Base-by-base conservation (phyloP, 495 filamentous ascomycete genomes). In the Chaetomium tenue region DNA sequence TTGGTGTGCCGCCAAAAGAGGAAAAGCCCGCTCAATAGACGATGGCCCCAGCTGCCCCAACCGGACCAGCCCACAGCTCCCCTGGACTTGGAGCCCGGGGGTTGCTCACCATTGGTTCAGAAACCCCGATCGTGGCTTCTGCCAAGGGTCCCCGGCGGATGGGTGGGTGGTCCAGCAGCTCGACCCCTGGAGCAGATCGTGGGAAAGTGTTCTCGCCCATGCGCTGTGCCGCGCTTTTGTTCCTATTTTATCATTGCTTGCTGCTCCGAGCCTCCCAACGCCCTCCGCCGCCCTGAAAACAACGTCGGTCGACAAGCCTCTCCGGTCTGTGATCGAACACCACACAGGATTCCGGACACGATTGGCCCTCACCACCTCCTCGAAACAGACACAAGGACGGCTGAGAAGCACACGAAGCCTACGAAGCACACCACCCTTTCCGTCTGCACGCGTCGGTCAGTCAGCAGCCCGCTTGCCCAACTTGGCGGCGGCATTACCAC, bases 401-500 rank as follows among this genome's bases (percentile, higher is more conserved):
- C 46, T 54, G 22, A 47, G 9, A 16, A 57, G 48, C 16, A 51
- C 59, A 30, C 28, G 28, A 30, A 30, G 28, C 3, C 2, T 6
- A 30, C 28, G 28, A 30, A 30, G 28, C 28, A 30, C 28, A 30
- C 28, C 3, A 30, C 15, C 55, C 16, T 26, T 30, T 15, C 9
- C 15, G 30, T 1, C 22, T 61, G 22, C 22, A 13, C 58, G n/a
- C 48, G 23, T 63, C 55, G 28, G 47, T 56, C 33, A 33, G 58
- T 33, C 33, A n/a, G 15, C 53, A 4, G 39, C 22, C 40, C 47
- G 40, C 60, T 63, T 9, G 40, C 63, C 60, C 42, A 59, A 58
- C 61, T 61, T 54, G 62, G 68, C 64, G 33, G 61, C 72, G 72
- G 72, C 71, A 72, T 75, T 75, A 63, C 61, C 65, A 53, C 66